These are phyloP conservation scores for Pleurotus eryngii DNA, from an alignment of 768 basidiomycete genomes.

Conservation along the genomic window DNA sequence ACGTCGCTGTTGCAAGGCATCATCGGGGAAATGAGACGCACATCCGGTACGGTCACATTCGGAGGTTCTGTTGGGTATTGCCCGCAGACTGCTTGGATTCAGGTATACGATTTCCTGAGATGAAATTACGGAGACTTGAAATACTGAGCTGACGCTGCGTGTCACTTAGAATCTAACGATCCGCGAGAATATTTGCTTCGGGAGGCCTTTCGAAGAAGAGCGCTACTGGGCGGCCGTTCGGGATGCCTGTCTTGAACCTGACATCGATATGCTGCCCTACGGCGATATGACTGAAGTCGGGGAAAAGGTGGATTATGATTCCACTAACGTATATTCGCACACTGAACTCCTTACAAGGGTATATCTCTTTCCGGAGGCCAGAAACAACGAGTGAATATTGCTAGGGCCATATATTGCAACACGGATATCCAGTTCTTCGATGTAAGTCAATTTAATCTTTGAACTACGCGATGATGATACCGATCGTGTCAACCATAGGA, in stretches of 20 bases:
- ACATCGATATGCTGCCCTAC: constrained; percentile 71
- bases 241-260: constrained; percentile 77
- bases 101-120: constrained; percentile 34
- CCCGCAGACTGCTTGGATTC: constrained; percentile 89
- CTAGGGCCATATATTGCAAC: constrained; percentile 82
- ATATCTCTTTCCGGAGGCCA: constrained; percentile 85
- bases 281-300: constrained; percentile 86
- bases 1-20: constrained; percentile 69
- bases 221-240: constrained; percentile 79
- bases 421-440: constrained; percentile 89
- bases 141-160: background rate
- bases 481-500: constrained; percentile 39
- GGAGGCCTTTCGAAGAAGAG: constrained; percentile 75
- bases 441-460: constrained; percentile 23
- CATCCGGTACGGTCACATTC: constrained; percentile 62
- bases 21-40: constrained; percentile 81
- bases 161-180: constrained; percentile 68
- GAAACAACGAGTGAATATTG: constrained; percentile 80
- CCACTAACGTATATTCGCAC: background rate
- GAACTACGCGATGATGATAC: background rate
- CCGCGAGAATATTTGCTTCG: constrained; percentile 88
- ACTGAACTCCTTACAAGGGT: constrained; percentile 39
- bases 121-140: background rate
- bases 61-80: constrained; percentile 81
- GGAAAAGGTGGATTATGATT: constrained; percentile 42